Conservation (phyloP, 1,284 basidiomycete genomes). For the Inonotus obliquus region DNA sequence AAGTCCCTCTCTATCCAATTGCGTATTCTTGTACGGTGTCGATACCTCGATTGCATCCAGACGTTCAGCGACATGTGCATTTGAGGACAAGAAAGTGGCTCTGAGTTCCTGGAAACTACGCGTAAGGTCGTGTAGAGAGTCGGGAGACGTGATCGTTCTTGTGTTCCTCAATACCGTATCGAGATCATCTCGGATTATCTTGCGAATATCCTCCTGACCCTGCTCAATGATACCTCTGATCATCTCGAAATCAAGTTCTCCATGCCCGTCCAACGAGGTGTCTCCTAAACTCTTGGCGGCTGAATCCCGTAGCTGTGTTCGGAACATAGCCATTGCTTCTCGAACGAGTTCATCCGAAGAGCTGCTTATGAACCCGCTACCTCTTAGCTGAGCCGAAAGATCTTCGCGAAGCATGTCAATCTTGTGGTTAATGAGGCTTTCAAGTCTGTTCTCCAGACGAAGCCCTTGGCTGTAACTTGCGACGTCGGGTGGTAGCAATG, state of each 20-base stretch:
- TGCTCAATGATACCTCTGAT: conserved; percentile 66
- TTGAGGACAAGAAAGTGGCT: conserved; percentile 8
- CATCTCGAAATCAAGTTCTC: conserved; percentile 72
- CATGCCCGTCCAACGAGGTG: conserved; percentile 62
- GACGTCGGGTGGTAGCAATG: conserved; percentile 47
- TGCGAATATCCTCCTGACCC: conserved; percentile 55
- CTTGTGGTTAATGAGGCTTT: conserved; percentile 61
- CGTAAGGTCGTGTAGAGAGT: conserved; percentile 8
- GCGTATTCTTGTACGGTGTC: not conserved
- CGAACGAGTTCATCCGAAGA: conserved; percentile 54
- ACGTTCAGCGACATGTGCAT: conserved; percentile 7
- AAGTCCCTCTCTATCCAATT: conserved; percentile 45
- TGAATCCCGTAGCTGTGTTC: conserved; percentile 59
- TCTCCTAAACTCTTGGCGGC: conserved; percentile 56
- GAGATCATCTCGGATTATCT: conserved; percentile 55
- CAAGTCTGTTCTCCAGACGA: conserved; percentile 53
- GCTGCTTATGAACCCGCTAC: conserved; percentile 31
- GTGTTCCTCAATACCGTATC: conserved; percentile 36
- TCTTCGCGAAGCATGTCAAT: conserved; percentile 48
- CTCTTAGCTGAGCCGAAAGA: conserved; percentile 27
- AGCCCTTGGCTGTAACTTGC: conserved; percentile 53
- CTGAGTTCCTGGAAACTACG: conserved; percentile 12
- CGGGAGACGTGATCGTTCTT: not conserved
- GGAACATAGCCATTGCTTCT: conserved; percentile 63
- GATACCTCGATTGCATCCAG: conserved; percentile 27